Base-by-base conservation (phyloP, 768 basidiomycete species). In the Lentinula edodes region DNA sequence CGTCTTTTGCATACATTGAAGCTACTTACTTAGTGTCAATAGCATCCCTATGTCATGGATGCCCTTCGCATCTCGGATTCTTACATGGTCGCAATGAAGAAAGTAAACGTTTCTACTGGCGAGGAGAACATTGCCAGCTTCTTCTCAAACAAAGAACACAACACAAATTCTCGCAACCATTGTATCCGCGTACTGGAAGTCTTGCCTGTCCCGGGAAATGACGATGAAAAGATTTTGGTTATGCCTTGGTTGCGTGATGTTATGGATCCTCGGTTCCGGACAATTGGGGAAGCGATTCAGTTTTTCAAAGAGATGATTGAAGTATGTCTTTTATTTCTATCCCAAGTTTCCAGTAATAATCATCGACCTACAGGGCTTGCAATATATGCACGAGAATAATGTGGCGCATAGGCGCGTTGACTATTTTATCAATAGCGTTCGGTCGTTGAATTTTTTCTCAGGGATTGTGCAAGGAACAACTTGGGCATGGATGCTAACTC, bases 331-430 rank as follows among this genome's bases (percentile, higher is more conserved):
- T 28, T 6, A 1, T 2, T 28, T 48, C 5, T 3, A 2, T 57
- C 20, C n/a, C 6, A 32, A 10, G 3, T 54, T 8, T 50, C 36
- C 3, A 20, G 38, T 35, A 39, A 36, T 3, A 2, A 3, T 62
- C 16, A 20, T 34, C 1, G 1, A 10, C 28, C 28, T 42, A 0
- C 52, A 74, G 74, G 73, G 73, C 12, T 35, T 75, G 13, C 66
- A 71, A 58, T 72, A 73, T 60, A 71, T 75, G 68, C 74, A 75
- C 58, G 41, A 68, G 15, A 60, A 70, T 28, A 38, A 64, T 58
- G 67, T 75, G 10, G 71, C 71, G 15, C 73, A 74, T 58, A 57
- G 43, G 56, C 42, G 41, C 13, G 32, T 32, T 1, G 4, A 23
- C 5, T 28, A 1, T 3, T 2, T 15, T 7, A 23, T 41, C 54